Percentiles rank a stretch among this genome's conserved stretches.
Conservation (phyloP, 73 alveolate species). For the Tetrahymena thermophila region DNA sequence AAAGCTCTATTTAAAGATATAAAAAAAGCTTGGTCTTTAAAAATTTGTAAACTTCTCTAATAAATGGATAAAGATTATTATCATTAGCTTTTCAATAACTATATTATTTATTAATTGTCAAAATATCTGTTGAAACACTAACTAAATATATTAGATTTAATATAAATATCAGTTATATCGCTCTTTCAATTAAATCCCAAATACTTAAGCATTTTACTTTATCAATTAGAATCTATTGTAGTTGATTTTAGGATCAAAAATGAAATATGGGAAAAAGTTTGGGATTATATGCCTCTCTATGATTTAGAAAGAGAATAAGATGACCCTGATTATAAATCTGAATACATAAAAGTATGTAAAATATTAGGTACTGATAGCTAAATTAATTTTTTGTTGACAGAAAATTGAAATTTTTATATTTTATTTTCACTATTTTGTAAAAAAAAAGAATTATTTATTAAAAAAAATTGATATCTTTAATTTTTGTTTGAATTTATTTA, state of each 20-base stretch:
- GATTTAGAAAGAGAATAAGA: not conserved
- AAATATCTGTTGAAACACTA: not conserved
- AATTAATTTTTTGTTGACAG: not conserved
- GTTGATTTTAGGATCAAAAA: not conserved
- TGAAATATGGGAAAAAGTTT: not conserved
- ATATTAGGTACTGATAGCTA: not conserved
- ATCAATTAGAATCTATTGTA: not conserved
- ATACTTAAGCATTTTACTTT: not conserved
- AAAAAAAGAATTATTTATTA: too few species aligned
- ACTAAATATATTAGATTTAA: not conserved
- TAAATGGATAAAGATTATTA: not conserved
- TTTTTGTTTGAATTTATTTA: too few species aligned
- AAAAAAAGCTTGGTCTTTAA: not conserved
- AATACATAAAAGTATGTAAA: not conserved
- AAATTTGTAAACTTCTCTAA: not conserved
- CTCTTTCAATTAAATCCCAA: not conserved
- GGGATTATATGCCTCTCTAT: not conserved
- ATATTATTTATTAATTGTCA: not conserved
- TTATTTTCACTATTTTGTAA: not conserved
- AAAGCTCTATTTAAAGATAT: not conserved
- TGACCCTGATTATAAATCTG: not conserved
- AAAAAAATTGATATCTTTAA: too few species aligned
- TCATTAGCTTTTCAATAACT: not conserved
- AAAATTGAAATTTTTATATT: not conserved
- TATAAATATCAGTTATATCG: not conserved